These are phyloP conservation scores for Cutaneotrichosporon cutaneum DNA, from an alignment of 1,284 basidiomycete species.

Conservation along the genomic window DNA sequence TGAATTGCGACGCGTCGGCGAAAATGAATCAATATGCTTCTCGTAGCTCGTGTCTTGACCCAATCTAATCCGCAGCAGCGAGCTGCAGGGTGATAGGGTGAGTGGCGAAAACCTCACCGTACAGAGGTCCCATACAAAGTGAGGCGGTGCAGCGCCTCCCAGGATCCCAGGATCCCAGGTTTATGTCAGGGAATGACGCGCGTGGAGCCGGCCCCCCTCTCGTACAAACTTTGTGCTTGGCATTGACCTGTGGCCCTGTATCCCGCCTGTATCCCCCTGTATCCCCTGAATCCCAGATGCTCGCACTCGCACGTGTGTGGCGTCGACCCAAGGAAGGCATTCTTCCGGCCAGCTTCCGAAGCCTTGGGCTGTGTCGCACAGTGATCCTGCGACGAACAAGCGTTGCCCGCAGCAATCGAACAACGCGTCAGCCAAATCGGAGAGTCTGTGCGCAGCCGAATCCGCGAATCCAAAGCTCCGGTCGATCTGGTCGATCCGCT, in stretches of 20 bases:
- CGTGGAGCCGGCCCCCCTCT: not conserved
- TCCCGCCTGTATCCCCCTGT: too few species aligned
- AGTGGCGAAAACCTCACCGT: not conserved
- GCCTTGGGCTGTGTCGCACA: too few species aligned
- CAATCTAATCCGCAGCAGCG: not conserved
- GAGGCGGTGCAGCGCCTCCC: slow-evolving; percentile 8
- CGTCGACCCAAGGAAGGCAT: not conserved
- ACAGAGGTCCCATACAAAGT: slow-evolving; percentile 4
- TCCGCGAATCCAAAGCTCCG: too few species aligned
- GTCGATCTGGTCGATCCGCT: too few species aligned
- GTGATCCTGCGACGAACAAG: too few species aligned
- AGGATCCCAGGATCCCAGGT: too few species aligned
- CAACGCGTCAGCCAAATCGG: too few species aligned
- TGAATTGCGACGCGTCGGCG: not conserved
- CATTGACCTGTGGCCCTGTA: too few species aligned
- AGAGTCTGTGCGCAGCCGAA: too few species aligned
- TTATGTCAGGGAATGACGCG: not conserved
- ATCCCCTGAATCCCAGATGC: not conserved
- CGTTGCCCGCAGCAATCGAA: too few species aligned
- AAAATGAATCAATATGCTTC: not conserved
- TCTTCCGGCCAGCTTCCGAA: not conserved
- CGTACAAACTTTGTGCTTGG: not conserved
- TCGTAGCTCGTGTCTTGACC: not conserved
- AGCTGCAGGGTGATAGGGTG: too few species aligned
- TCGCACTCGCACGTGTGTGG: not conserved